Conservation (phyloP, 768 basidiomycete species). For the Daedaleopsis sinensis region DNA sequence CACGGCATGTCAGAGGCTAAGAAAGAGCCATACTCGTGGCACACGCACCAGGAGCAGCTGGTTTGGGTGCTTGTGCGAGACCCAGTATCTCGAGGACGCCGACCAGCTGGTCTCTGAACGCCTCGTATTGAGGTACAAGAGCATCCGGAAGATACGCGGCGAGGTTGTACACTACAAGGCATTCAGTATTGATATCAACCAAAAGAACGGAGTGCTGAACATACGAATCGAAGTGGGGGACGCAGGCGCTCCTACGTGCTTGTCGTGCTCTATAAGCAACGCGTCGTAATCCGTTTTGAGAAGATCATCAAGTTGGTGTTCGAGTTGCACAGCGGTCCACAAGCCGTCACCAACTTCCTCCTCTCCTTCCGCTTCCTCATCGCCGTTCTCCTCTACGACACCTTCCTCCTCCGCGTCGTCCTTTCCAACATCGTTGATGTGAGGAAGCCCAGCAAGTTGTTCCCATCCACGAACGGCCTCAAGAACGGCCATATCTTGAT, state of each 20-base stretch:
- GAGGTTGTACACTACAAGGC: slow-evolving; percentile 69
- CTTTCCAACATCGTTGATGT: slow-evolving; percentile 70
- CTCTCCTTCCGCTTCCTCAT: slow-evolving; percentile 19
- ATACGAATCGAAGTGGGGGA: slow-evolving; percentile 50
- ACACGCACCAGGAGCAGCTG: slow-evolving; percentile 44
- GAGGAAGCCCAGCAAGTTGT: slow-evolving; percentile 66
- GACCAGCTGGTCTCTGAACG: slow-evolving; percentile 59
- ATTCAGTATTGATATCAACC: background rate
- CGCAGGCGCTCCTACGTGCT: slow-evolving; percentile 54
- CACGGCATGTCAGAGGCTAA: background rate
- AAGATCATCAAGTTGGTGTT: slow-evolving; percentile 57
- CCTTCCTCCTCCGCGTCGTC: slow-evolving; percentile 39
- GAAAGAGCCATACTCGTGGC: background rate
- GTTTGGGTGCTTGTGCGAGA: slow-evolving; percentile 45
- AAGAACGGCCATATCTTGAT: slow-evolving; percentile 98
- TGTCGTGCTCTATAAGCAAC: slow-evolving; percentile 78
- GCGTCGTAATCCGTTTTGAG: slow-evolving; percentile 71
- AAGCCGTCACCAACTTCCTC: slow-evolving; percentile 56
- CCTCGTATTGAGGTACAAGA: slow-evolving; percentile 72
- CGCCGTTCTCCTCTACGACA: slow-evolving; percentile 25
- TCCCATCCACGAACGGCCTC: slow-evolving; percentile 97
- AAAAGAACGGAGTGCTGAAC: slow-evolving; percentile 24
- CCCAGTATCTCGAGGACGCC: slow-evolving; percentile 69
- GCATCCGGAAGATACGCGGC: slow-evolving; percentile 86
- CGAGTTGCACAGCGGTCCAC: slow-evolving; percentile 64